Base-by-base conservation (phyloP, 2,329 filamentous ascomycete genomes). In the Raffaelea ambrosiae region DNA sequence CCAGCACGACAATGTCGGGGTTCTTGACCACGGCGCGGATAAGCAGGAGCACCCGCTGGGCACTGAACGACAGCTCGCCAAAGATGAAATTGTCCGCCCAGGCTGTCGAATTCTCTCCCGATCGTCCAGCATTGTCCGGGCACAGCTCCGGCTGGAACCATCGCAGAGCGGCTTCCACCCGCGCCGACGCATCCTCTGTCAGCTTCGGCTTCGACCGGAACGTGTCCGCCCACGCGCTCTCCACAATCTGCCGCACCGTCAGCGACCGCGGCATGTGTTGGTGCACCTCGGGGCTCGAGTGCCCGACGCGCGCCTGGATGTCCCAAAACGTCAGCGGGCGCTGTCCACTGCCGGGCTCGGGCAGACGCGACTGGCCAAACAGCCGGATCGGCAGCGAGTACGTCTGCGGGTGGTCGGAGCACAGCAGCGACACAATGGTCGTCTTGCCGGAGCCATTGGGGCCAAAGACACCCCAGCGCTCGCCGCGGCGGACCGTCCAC, bases 381-480 rank as follows among this genome's bases (percentile, higher is more conserved):
- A 96, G 73, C 56, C 79, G 84, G 51, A 98, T 84, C 1, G 91
- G 90, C 21, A 90, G 78, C 0, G 87, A 88, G 63, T 97, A 98
- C 0, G 90, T 83, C 64, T 97, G 91, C 0, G 93, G 93, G 58
- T 98, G 93, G 59, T 98, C 93, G 1, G 91, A 97, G 51, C 88
- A 94, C 50, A 98, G 86, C 5, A 98, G 74, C 5, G 89, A 93
- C 23, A 97, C 77, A 36, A 98, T 76, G 0, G 93, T 98, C 0
- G 93, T 98, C 70, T 98, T 98, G 18, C 93, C 93, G 1, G 88
- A 95, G 13, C 86, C 93, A 57, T 98, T 97, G 29, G 90, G 85
- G 0, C 93, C 93, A 59, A 98, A 93, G 18, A 97, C 78, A 3
- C 87, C 91, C 86, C 89, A 95, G 53, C 90, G 81, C 61, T 96